A percentile compares a stretch with the other conserved stretches of the same genome.
Evolutionary conservation across 2,329 filamentous ascomycete species (phyloP).

Genomic region (Colletotrichum ledebouriae): DNA sequence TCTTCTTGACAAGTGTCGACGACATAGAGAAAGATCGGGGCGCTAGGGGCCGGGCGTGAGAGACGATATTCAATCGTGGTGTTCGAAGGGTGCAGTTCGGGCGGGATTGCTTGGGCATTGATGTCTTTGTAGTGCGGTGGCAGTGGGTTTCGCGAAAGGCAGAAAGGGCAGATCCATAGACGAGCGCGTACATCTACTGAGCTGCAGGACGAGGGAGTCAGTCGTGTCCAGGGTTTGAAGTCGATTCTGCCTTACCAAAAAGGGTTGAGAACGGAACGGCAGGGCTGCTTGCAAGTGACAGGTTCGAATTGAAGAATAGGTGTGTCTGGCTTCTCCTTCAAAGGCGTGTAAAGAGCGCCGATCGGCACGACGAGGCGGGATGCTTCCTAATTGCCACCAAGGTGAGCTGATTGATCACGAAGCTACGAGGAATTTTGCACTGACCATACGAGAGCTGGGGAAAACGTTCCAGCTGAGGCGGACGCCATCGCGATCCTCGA

Average conservation of each 20-base stretch:
- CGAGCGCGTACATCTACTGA: conserved; percentile 87
- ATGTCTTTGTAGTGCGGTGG: conserved; percentile 93
- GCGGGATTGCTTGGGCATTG: conserved; percentile 83
- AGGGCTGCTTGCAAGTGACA: conserved; percentile 95
- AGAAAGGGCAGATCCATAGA: conserved; percentile 92
- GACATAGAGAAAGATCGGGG: conserved; percentile 88
- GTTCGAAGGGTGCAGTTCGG: conserved; percentile 84
- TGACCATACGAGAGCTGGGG: conserved; percentile 95
- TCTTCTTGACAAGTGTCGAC: conserved; percentile 92
- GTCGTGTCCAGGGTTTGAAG: not conserved
- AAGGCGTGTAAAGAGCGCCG: conserved; percentile 92
- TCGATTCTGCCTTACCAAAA: conserved; percentile 79
- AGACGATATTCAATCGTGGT: conserved; percentile 93
- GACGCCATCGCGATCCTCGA: conserved; percentile 96
- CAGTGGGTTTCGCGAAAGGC: conserved; percentile 84
- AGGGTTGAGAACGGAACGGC: conserved; percentile 94
- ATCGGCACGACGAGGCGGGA: conserved; percentile 96
- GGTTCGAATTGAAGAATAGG: conserved; percentile 95
- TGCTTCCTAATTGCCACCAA: conserved; percentile 75
- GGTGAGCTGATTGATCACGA: not conserved
- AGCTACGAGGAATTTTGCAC: not conserved
- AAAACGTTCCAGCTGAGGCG: conserved; percentile 99
- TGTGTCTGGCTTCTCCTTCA: conserved; percentile 94
- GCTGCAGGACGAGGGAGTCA: conserved; percentile 57
- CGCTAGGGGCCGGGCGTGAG: conserved; percentile 84